Conservation (phyloP, 345 rosid species). For the Camelina hispida region DNA sequence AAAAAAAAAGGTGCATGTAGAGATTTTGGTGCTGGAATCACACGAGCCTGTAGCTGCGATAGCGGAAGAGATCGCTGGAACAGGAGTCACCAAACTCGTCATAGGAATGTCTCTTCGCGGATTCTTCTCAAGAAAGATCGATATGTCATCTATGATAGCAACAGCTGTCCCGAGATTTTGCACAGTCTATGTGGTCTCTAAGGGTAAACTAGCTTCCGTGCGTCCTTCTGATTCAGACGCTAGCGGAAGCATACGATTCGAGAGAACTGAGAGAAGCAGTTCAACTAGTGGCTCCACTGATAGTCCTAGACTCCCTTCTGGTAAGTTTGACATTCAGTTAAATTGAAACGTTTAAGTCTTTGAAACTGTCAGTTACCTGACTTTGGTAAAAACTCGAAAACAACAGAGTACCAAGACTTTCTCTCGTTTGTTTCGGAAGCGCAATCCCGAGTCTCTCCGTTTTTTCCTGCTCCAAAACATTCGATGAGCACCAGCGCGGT, state of each 20-base stretch:
- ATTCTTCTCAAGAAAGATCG: slow-evolving; percentile 57
- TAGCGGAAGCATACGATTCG: slow-evolving; percentile 53
- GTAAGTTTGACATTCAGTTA: background rate
- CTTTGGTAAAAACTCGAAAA: background rate
- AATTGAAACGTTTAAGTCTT: background rate
- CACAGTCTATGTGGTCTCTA: slow-evolving; percentile 75
- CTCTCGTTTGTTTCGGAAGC: slow-evolving; percentile 41
- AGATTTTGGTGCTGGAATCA: slow-evolving; percentile 62
- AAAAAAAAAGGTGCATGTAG: slow-evolving; percentile 54
- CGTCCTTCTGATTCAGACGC: slow-evolving; percentile 74
- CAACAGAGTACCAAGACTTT: slow-evolving; percentile 41
- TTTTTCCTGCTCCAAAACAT: slow-evolving; percentile 9
- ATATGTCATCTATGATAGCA: slow-evolving; percentile 69
- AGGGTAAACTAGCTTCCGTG: slow-evolving; percentile 73
- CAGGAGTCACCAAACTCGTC: slow-evolving; percentile 63
- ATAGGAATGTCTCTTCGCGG: slow-evolving; percentile 73
- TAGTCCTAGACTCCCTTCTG: slow-evolving; percentile 38
- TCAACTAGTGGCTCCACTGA: slow-evolving; percentile 51
- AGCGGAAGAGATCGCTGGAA: slow-evolving; percentile 67
- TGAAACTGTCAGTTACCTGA: background rate
- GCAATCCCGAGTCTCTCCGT: slow-evolving; percentile 38
- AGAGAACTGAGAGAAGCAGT: slow-evolving; percentile 52
- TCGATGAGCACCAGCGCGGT: slow-evolving; percentile 7
- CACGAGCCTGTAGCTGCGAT: slow-evolving; percentile 68
- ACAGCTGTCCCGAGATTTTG: slow-evolving; percentile 66